Evolutionary conservation across 2,329 filamentous ascomycete genomes (phyloP).

Genomic region (Phyllosticta citrichinensis): DNA sequence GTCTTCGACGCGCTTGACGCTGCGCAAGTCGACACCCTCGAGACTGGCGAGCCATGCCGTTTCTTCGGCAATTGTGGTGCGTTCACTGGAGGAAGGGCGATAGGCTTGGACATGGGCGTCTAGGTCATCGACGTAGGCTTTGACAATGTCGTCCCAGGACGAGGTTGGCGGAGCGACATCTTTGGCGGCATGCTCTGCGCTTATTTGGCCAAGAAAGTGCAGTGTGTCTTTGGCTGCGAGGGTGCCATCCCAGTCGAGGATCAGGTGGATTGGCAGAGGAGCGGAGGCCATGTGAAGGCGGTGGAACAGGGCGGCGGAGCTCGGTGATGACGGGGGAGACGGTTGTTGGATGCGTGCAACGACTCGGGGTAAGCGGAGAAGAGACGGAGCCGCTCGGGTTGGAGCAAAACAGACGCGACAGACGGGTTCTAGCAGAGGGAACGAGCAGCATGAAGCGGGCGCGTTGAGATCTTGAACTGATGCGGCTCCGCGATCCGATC

Average conservation of each 20-base stretch:
- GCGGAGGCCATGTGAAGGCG: background rate
- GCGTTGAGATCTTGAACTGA: background rate
- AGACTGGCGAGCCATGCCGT: conserved; percentile 28
- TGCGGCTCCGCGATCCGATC: background rate
- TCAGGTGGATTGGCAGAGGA: conserved; percentile 21
- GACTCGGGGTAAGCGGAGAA: background rate
- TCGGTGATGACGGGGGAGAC: background rate
- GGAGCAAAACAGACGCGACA: background rate
- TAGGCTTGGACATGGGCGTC: conserved; percentile 21
- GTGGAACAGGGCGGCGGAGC: background rate
- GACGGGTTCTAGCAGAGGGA: background rate
- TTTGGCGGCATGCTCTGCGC: conserved; percentile 1
- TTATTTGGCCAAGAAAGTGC: conserved; percentile 30
- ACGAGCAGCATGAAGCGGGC: background rate
- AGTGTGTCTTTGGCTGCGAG: conserved; percentile 37
- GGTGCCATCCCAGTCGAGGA: conserved; percentile 41
- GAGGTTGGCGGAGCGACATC: conserved; percentile 1
- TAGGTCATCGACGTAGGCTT: conserved; percentile 34
- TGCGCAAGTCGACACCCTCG: conserved; percentile 29
- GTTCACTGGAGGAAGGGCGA: conserved; percentile 17
- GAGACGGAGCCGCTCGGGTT: background rate
- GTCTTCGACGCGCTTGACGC: conserved; percentile 29
- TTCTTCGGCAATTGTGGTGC: conserved; percentile 26
- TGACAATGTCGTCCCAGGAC: conserved; percentile 30
- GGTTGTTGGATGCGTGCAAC: background rate